Evolutionary conservation across 495 filamentous ascomycete species (phyloP), one percentile per base, ranked within the genome.

Genomic region (Penicillium cinerascens): DNA sequence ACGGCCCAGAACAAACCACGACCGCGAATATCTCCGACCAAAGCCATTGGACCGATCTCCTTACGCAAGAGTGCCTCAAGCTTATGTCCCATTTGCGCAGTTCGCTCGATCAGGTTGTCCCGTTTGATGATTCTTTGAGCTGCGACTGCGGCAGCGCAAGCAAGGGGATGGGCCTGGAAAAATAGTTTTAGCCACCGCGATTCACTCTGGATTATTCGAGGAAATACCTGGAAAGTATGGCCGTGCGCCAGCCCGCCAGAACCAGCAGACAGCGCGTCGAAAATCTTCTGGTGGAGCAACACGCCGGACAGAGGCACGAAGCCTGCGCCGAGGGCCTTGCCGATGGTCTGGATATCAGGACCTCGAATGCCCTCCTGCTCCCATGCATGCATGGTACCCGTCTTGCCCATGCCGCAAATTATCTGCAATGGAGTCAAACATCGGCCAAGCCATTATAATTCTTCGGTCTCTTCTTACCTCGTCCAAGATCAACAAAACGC

Each of bases 21-120:
- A 2, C 85, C 85, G 4, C 85, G 78, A 50, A 88, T 82, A 59
- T 87, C 71, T 13, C 83, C 85, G 5, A 88, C 83, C 40, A 85
- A 64, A 6, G 77, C 78, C 54, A 82, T 78, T 38, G 46, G 47
- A 0, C 52, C 66, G 4, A 89, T 62, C 7, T 65, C 59, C 29
- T 62, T 52, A 11, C 65, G 65, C 11, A 88, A 71, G 15, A 71
- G 51, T 10, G 50, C 53, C 44, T 73, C 71, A 2, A 89, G 67
- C 22, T 78, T 58, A 6, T 6, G 1, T 29, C 26, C 26, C 26
- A 29, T 29, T 6, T 29, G 26, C 26, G 26, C 26, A 8, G 7
- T 29, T 10, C 26, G 26, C 7, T 29, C 3, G 26, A 29, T 29
- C 26, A 88, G 70, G 11, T 76, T 67, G 8, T 82, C 74, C 15